phyloP scores from a whole-genome alignment of 371 early-diverging fungal genomes.

The Mortierella sp. region DNA sequence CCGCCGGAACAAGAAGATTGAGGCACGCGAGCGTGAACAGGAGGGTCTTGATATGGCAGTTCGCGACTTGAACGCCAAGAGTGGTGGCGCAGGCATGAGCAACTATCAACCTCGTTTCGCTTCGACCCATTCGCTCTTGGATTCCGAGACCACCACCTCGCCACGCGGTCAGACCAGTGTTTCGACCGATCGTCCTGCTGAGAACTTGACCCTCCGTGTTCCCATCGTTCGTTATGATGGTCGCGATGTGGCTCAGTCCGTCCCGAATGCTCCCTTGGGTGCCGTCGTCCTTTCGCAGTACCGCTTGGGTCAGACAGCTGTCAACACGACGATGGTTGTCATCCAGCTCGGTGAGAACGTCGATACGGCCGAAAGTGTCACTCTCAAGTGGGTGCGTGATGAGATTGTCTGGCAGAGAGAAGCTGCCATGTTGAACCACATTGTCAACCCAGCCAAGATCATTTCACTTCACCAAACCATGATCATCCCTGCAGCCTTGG shows the following conservation, averaged over 20 bases:
- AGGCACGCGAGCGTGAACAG: slow-evolving; percentile 29
- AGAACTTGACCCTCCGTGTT: slow-evolving; percentile 48
- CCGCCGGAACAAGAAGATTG: slow-evolving; percentile 39
- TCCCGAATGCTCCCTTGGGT: slow-evolving; percentile 42
- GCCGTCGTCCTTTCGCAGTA: slow-evolving; percentile 52
- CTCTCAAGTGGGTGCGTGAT: slow-evolving; percentile 53
- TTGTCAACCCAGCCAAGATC: slow-evolving; percentile 52
- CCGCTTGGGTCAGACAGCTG: slow-evolving; percentile 44
- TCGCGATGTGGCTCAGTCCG: slow-evolving; percentile 42
- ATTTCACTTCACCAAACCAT: slow-evolving; percentile 50
- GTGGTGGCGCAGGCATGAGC: slow-evolving; percentile 19
- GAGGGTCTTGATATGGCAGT: slow-evolving; percentile 40
- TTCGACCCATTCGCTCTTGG: slow-evolving; percentile 40
- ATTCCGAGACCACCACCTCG: slow-evolving; percentile 34
- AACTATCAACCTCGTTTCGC: slow-evolving; percentile 36
- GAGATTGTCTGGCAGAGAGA: slow-evolving; percentile 54
- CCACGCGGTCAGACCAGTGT: slow-evolving; percentile 32
- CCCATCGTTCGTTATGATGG: slow-evolving; percentile 53
- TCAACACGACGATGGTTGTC: slow-evolving; percentile 45
- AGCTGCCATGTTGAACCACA: slow-evolving; percentile 55
- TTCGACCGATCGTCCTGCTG: slow-evolving; percentile 41
- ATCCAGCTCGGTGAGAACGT: slow-evolving; percentile 52
- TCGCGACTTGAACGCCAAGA: slow-evolving; percentile 40
- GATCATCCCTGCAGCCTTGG: slow-evolving; percentile 52
- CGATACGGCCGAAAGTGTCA: slow-evolving; percentile 49